A percentile compares a stretch with the other conserved stretches of the same genome.
phyloP scores from a whole-genome alignment of 139 green algal genomes.

The Tetraselmis striata region DNA sequence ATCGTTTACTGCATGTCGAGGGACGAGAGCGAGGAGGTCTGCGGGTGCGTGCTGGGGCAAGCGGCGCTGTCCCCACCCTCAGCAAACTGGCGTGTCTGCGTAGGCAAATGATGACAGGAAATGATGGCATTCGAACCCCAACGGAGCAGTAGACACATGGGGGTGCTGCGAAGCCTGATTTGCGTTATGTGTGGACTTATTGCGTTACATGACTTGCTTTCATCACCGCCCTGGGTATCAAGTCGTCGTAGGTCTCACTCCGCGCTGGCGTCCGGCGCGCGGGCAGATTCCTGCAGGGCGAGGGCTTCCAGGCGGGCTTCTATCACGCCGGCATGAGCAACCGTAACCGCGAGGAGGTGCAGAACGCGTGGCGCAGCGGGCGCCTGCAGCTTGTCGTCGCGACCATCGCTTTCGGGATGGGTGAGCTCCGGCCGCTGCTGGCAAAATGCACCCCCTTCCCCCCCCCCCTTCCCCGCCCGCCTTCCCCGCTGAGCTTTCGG shows the following conservation, averaged over 20 bases:
- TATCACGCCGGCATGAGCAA: constrained; percentile 88
- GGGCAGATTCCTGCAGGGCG: neutral
- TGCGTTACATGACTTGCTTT: no score
- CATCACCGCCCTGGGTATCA: no score
- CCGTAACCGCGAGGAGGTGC: constrained; percentile 63
- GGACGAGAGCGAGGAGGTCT: constrained; percentile 41
- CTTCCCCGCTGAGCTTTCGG: no score
- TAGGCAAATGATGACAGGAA: no score
- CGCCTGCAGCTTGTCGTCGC: constrained; percentile 61
- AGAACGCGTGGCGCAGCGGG: constrained; percentile 67
- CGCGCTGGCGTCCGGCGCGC: neutral
- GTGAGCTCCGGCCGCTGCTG: no score
- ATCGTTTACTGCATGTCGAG: constrained; percentile 89
- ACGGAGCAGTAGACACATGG: no score
- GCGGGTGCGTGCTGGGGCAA: constrained; percentile 21
- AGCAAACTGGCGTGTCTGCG: neutral
- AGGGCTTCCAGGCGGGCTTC: constrained; percentile 39
- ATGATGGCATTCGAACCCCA: no score
- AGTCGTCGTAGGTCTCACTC: no score
- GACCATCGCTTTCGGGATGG: constrained; percentile 84
- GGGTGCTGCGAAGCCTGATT: no score
- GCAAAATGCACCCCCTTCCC: neutral
- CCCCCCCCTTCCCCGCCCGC: no score
- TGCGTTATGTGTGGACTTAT: no score
- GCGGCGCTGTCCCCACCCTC: neutral